phyloP scores from a whole-genome alignment of 1,284 basidiomycete species.

The Spongiforma sp. region DNA sequence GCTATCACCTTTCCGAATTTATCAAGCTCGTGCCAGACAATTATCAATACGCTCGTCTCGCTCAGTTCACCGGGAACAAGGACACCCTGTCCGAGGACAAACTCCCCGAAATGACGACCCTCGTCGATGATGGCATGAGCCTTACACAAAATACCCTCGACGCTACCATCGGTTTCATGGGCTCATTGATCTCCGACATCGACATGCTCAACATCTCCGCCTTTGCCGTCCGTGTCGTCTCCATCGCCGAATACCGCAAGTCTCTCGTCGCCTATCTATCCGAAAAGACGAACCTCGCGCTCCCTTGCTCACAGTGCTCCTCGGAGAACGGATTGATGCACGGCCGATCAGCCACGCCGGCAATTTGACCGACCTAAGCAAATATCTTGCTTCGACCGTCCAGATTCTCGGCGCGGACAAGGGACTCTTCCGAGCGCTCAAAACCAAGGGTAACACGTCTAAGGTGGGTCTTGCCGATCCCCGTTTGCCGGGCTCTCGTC shows the following conservation, averaged over 20 bases:
- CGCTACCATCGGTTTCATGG: no score
- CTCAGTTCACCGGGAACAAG: no score
- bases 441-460: slow-evolving; percentile 99
- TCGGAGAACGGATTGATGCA: slow-evolving; percentile 97
- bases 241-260: slow-evolving; percentile 92
- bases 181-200: no score
- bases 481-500: no score
- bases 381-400: slow-evolving; percentile 97
- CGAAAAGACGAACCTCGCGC: slow-evolving; percentile 97
- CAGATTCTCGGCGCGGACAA: slow-evolving; percentile 99
- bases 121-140: no score
- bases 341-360: slow-evolving; percentile 96
- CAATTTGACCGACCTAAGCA: slow-evolving; percentile 93
- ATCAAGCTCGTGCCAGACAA: no score
- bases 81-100: no score
- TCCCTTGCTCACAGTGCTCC: slow-evolving; percentile 94
- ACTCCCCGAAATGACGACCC: no score
- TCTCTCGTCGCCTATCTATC: slow-evolving; percentile 95
- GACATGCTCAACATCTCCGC: no score
- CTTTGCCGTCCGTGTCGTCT: slow-evolving; percentile 96
- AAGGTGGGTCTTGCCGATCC: slow-evolving; percentile 85
- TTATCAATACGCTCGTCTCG: no score
- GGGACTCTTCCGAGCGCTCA: slow-evolving; percentile 96
- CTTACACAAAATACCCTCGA: no score
- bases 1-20: slow-evolving; percentile 64